These are phyloP conservation scores for Carex arenaria DNA, from an alignment of 202 grass and related monocot species.

Conservation along the genomic window DNA sequence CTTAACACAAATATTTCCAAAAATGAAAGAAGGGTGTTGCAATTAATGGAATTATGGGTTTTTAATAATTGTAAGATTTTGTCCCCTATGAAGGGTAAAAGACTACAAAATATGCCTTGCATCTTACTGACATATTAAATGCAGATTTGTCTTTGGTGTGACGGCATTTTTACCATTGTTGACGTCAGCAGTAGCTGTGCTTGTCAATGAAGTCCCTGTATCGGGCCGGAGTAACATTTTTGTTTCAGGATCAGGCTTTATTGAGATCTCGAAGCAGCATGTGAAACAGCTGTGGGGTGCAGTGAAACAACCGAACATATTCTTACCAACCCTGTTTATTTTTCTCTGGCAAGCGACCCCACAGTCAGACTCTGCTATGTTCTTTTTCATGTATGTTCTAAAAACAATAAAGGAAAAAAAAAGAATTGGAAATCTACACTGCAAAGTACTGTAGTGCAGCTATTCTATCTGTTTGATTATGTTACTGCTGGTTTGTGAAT, in stretches of 20 bases:
- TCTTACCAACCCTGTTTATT: constrained; percentile 86
- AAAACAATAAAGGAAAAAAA: neutral
- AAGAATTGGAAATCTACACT: neutral
- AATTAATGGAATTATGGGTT: neutral
- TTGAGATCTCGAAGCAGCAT: constrained; percentile 62
- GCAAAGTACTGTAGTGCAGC: neutral
- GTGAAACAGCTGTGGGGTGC: constrained; percentile 69
- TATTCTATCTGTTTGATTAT: constrained; percentile 1
- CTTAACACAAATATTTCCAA: neutral
- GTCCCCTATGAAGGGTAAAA: neutral
- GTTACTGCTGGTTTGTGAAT: neutral
- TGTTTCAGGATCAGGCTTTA: constrained; percentile 44
- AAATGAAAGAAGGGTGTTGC: neutral
- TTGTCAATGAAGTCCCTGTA: constrained; percentile 73
- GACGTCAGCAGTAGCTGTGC: constrained; percentile 82
- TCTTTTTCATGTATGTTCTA: constrained; percentile 76
- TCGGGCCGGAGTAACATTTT: constrained; percentile 30
- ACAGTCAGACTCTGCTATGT: constrained; percentile 91
- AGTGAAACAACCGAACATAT: constrained; percentile 75
- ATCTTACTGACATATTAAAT: constrained; percentile 14
- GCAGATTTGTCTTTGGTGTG: constrained; percentile 93
- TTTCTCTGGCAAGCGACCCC: constrained; percentile 99
- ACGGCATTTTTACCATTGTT: constrained; percentile 82
- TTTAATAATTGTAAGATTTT: neutral
- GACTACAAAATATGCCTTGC: neutral